phyloP scores from a whole-genome alignment of 2,329 filamentous ascomycete species.

The Sporothrix pallida region DNA sequence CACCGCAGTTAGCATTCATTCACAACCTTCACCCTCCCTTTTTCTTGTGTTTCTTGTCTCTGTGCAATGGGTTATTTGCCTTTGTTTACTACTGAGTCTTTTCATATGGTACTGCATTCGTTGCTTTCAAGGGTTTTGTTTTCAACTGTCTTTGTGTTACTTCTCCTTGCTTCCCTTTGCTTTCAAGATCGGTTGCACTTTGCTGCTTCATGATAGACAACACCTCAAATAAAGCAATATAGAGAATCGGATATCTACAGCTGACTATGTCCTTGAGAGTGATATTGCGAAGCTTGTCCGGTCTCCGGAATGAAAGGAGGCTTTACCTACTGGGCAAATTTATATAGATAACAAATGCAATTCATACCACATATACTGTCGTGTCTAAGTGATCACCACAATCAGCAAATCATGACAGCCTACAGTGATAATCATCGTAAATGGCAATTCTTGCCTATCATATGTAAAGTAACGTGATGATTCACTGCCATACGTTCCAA shows the following conservation, averaged over 20 bases:
- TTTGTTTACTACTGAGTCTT: not conserved
- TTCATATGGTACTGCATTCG: not conserved
- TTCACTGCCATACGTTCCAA: too few species aligned
- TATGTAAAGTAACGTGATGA: too few species aligned
- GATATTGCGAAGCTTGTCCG: too few species aligned
- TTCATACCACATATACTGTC: too few species aligned
- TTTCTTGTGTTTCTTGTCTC: not conserved
- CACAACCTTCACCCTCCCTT: not conserved
- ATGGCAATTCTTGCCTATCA: too few species aligned
- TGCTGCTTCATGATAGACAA: not conserved
- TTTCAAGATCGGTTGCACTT: not conserved
- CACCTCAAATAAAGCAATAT: not conserved
- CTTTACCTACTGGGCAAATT: too few species aligned
- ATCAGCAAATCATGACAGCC: too few species aligned
- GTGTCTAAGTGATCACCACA: too few species aligned
- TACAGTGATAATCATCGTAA: too few species aligned
- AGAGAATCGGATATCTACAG: not conserved
- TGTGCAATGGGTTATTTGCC: not conserved
- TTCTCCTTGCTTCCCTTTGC: not conserved
- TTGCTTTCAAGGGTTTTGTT: not conserved
- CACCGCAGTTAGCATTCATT: conserved; percentile 26
- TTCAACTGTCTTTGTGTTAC: not conserved
- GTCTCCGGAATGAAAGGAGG: too few species aligned
- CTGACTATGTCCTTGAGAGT: not conserved
- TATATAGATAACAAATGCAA: too few species aligned